Conservation (phyloP, 768 basidiomycete species). For the Paxillus rubicundulus region DNA sequence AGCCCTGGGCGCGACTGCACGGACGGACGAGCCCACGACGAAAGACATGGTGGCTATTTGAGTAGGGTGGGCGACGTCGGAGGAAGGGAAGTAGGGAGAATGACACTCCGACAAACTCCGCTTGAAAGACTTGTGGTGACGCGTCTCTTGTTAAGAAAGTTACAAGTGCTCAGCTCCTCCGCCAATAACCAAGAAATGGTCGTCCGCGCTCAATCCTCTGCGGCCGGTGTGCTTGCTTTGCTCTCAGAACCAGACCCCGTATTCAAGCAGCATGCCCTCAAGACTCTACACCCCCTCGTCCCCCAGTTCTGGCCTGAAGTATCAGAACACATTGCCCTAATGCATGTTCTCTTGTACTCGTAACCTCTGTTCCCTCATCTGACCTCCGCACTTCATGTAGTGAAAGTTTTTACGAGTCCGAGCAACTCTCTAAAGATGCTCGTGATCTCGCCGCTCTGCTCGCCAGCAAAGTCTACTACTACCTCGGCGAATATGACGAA, state of each 20-base stretch:
- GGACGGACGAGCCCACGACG: conserved; percentile 47
- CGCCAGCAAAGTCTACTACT: conserved; percentile 98
- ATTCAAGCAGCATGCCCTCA: conserved; percentile 90
- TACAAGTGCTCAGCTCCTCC: background rate
- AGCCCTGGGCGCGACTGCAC: conserved; percentile 39
- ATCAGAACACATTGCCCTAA: conserved; percentile 86
- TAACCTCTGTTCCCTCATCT: conserved; percentile 6
- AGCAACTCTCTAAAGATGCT: conserved; percentile 68
- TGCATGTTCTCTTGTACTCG: conserved; percentile 52
- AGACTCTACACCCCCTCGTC: conserved; percentile 76
- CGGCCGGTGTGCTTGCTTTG: conserved; percentile 88
- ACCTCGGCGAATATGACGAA: conserved; percentile 93
- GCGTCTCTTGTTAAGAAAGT: conserved; percentile 30
- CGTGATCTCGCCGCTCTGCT: conserved; percentile 86
- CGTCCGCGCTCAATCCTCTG: conserved; percentile 71
- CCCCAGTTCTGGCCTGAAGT: conserved; percentile 99
- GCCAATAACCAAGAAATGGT: conserved; percentile 45
- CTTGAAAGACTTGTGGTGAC: conserved; percentile 39
- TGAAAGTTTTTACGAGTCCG: conserved; percentile 85
- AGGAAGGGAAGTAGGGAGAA: conserved; percentile 7
- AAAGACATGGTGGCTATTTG: conserved; percentile 42
- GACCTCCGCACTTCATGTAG: conserved; percentile 40
- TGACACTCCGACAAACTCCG: conserved; percentile 24
- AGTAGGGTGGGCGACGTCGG: conserved; percentile 28
- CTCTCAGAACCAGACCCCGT: conserved; percentile 84